Base-by-base conservation (phyloP, 164 flowering plant genomes). In the Berberis thunbergii region DNA sequence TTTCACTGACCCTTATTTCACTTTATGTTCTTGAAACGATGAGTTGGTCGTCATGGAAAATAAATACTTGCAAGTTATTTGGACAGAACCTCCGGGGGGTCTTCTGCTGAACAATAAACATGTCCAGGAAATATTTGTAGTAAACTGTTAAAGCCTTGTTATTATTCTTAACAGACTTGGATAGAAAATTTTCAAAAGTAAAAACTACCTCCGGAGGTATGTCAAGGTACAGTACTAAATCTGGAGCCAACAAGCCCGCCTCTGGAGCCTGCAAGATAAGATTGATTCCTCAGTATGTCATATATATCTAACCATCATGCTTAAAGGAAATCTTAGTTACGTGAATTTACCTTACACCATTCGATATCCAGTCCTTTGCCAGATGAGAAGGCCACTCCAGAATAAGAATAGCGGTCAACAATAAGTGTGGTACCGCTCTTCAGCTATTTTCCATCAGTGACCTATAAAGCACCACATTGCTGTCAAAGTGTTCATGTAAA, bases 371-470 rank as follows among this genome's bases (percentile, higher is more conserved):
- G 85, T 69, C 96, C 98, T 74, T 89, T 89, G 10, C 95, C 92
- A 70, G 89, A 80, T 7, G 98, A 89, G 75, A 92, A 92, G 45
- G 98, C 98, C 61, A 92, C 93, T 43, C 98, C 96, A 52, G 95
- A 92, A 66, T 86, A 87, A 52, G 98, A 83, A 74, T 92, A 89
- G 7, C 95, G 95, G 65, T 91, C 98, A 61, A 92, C 88, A 68
- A 89, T 76, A 60, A 92, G 86, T 1, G 93, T 84, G 38, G 82
- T 89, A 64, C 95, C 92, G 72, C 72, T 69, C 72, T 69, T 82
- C 74, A 89, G 78, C 72, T 85, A 44, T 71, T 67, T 67, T 92
- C 95, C 98, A 92, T 92, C 74, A 84, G 56, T 60, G 88, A 84
- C 73, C 96, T 91, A 65, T 5, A 54, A n/a, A 39, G 12, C 4